These are phyloP conservation scores for Melaleuca quinquenervia DNA, from an alignment of 345 rosid species.

Conservation along the genomic window DNA sequence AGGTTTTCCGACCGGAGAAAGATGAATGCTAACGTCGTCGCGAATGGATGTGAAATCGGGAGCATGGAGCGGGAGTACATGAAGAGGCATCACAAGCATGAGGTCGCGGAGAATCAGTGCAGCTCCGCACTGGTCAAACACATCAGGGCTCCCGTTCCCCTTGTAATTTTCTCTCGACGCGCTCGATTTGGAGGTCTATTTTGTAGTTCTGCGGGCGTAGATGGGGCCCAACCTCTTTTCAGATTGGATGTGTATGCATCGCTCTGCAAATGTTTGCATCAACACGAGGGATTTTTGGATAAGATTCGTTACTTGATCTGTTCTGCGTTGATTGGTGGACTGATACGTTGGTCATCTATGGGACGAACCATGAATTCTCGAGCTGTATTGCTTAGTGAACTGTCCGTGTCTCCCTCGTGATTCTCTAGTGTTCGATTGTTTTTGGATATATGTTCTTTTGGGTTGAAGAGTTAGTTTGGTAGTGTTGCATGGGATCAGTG, in stretches of 20 bases:
- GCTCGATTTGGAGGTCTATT: background rate
- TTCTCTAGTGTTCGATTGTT: background rate
- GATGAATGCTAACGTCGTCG: conserved; percentile 27
- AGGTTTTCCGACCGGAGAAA: background rate
- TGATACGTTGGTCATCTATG: background rate
- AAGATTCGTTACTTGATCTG: background rate
- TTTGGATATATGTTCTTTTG: background rate
- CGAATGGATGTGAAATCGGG: conserved; percentile 11
- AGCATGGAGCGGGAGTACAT: conserved; percentile 42
- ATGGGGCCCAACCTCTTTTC: background rate
- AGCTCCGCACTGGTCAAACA: conserved; percentile 68
- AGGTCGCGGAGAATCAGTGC: conserved; percentile 64
- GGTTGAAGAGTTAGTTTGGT: background rate
- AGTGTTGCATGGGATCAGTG: background rate
- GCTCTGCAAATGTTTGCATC: background rate
- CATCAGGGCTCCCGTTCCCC: conserved; percentile 90
- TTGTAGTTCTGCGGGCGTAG: background rate
- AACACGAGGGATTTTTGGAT: background rate
- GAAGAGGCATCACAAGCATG: conserved; percentile 51
- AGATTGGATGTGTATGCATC: background rate
- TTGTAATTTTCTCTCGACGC: conserved; percentile 33
- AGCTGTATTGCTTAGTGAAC: background rate
- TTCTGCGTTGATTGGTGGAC: background rate
- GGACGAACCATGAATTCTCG: background rate
- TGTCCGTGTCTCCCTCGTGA: background rate